Evolutionary conservation across 1,139 yeast species (phyloP).

Genomic region (Waltiozyma solani): DNA sequence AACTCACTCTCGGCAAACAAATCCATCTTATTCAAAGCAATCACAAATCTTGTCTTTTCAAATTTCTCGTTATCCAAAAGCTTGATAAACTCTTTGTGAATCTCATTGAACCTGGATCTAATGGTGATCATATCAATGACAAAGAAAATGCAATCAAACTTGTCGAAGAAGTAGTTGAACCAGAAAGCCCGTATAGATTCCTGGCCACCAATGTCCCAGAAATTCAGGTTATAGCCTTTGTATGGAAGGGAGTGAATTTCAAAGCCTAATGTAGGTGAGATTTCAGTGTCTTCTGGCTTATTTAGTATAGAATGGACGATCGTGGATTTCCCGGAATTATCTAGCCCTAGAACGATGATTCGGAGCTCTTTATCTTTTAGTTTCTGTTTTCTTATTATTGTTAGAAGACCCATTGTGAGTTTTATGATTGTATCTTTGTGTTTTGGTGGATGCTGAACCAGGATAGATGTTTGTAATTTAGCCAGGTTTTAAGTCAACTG

Average conservation of each 20-base stretch:
- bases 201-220: conserved; percentile 98
- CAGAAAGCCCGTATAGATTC: conserved; percentile 72
- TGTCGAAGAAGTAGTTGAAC: conserved; percentile 75
- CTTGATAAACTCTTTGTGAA: conserved; percentile 48
- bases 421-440: background rate
- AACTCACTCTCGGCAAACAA: conserved; percentile 23
- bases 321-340: conserved; percentile 93
- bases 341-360: conserved; percentile 73
- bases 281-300: conserved; percentile 31
- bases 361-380: conserved; percentile 70
- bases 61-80: conserved; percentile 60
- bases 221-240: conserved; percentile 46
- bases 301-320: conserved; percentile 51
- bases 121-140: conserved; percentile 54
- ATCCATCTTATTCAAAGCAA: conserved; percentile 52
- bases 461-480: no score
- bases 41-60: conserved; percentile 49
- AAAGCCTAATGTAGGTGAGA: conserved; percentile 66
- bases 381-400: conserved; percentile 77
- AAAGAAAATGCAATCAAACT: conserved; percentile 82
- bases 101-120: conserved; percentile 51
- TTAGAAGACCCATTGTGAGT: conserved; percentile 66
- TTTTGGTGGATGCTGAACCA: no score
- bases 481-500: background rate
- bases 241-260: conserved; percentile 37